Conservation (phyloP, 23 red algal genomes). For the Gracilaria caudata region DNA sequence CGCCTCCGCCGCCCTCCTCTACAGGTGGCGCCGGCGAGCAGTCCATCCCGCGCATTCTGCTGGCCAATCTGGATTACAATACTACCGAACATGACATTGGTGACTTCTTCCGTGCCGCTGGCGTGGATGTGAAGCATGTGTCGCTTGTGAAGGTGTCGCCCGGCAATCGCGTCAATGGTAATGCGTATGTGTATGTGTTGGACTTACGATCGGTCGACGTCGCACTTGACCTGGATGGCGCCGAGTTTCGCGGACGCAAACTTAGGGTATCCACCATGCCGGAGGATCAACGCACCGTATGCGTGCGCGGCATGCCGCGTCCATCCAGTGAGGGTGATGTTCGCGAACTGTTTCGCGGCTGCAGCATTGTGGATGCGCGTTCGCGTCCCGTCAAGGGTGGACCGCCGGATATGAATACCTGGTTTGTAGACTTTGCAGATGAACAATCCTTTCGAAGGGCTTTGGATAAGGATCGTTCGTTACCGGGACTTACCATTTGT, state of each 20-base stretch:
- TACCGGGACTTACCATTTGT: constrained; percentile 58
- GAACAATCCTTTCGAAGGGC: constrained; percentile 44
- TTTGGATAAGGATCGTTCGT: constrained; percentile 56
- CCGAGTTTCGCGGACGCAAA: constrained; percentile 47
- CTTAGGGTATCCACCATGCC: constrained; percentile 57
- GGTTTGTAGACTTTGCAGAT: constrained; percentile 73
- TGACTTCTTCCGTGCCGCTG: constrained; percentile 57
- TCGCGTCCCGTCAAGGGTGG: constrained; percentile 56
- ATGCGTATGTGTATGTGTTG: constrained; percentile 50
- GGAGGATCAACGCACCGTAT: constrained; percentile 61
- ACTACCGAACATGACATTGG: constrained; percentile 55
- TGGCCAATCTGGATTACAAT: constrained; percentile 57
- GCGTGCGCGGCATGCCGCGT: constrained; percentile 53
- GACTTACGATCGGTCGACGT: constrained; percentile 54
- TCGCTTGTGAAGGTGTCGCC: constrained; percentile 53
- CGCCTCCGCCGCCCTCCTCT: not conserved
- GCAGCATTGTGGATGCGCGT: constrained; percentile 48
- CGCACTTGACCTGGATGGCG: constrained; percentile 44
- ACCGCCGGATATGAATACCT: constrained; percentile 62
- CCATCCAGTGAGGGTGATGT: constrained; percentile 32
- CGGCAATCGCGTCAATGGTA: constrained; percentile 57
- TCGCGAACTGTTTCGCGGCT: constrained; percentile 43
- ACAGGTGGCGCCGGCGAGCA: not conserved
- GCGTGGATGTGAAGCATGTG: constrained; percentile 52
- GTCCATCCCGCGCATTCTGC: constrained; percentile 23